These are phyloP conservation scores for Trametes villosa DNA, from an alignment of 768 basidiomycete genomes.

Conservation along the genomic window DNA sequence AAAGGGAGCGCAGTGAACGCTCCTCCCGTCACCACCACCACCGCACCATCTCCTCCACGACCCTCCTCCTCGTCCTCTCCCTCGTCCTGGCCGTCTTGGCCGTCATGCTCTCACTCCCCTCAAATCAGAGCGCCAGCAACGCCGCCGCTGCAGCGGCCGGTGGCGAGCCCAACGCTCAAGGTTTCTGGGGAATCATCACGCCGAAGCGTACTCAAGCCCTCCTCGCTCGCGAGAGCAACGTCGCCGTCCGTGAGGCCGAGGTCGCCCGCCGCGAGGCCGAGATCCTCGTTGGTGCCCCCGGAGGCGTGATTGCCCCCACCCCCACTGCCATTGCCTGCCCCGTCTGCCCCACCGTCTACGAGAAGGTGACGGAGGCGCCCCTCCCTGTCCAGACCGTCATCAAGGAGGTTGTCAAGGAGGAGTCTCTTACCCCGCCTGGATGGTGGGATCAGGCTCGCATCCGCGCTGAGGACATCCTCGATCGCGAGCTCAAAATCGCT, in stretches of 20 bases:
- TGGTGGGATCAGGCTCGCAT: slow-evolving; percentile 72
- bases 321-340: slow-evolving; percentile 61
- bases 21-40: slow-evolving; percentile 76
- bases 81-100: slow-evolving; percentile 87
- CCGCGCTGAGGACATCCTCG: slow-evolving; percentile 80
- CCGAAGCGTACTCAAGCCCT: slow-evolving; percentile 85
- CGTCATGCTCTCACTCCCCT: slow-evolving; percentile 86
- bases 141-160: slow-evolving; percentile 30
- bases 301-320: slow-evolving; percentile 64
- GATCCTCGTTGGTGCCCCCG: slow-evolving; percentile 79
- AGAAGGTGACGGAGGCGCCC: slow-evolving; percentile 56
- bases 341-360: slow-evolving; percentile 55
- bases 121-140: slow-evolving; percentile 38
- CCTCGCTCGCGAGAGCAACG: slow-evolving; percentile 75
- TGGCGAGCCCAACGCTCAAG: slow-evolving; percentile 46
- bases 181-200: slow-evolving; percentile 74
- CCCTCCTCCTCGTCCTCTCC: slow-evolving; percentile 83
- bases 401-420: slow-evolving; percentile 86
- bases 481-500: slow-evolving; percentile 83
- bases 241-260: slow-evolving; percentile 84
- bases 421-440: slow-evolving; percentile 76
- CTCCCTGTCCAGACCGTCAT: slow-evolving; percentile 77
- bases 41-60: slow-evolving; percentile 88
- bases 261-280: slow-evolving; percentile 90
- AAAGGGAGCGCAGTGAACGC: slow-evolving; percentile 58